These are phyloP conservation scores for Quercus phellos DNA, from an alignment of 331 rosid genomes.

Conservation along the genomic window DNA sequence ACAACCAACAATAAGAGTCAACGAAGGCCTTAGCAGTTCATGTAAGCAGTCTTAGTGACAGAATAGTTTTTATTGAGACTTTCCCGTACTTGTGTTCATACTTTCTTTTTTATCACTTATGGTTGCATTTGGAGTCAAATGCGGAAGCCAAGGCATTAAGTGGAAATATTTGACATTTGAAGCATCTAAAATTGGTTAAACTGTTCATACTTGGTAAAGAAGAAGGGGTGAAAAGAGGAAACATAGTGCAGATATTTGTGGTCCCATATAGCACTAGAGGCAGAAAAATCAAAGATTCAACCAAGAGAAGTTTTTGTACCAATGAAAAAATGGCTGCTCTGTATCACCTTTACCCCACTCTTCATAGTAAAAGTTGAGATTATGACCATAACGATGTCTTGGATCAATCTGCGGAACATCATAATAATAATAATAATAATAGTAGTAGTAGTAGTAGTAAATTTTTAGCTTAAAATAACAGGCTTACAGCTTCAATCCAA, in stretches of 20 bases:
- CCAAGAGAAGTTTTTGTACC: slow-evolving; percentile 37
- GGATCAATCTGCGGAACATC: slow-evolving; percentile 71
- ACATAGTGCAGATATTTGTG: too few species aligned
- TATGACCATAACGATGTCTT: slow-evolving; percentile 88
- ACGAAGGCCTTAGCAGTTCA: too few species aligned
- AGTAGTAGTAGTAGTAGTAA: neutral
- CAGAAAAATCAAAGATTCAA: neutral
- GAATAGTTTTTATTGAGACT: too few species aligned
- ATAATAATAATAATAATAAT: neutral
- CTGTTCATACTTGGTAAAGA: neutral
- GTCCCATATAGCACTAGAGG: neutral
- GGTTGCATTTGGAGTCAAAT: neutral
- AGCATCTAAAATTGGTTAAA: neutral
- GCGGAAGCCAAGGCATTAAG: neutral
- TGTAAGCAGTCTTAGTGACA: too few species aligned
- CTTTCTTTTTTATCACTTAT: neutral
- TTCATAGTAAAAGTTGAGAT: slow-evolving; percentile 65
- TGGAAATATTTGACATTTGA: neutral
- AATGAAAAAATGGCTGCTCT: slow-evolving; percentile 86
- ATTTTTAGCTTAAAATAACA: neutral
- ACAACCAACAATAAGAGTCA: too few species aligned
- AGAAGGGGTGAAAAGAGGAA: too few species aligned
- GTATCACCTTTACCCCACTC: slow-evolving; percentile 73
- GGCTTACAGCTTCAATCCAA: slow-evolving; percentile 91
- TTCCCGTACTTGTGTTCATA: neutral